Percentiles rank a stretch among this genome's conserved stretches.
Evolutionary conservation across 2,329 filamentous ascomycete genomes (phyloP).

Genomic region (Cryphonectria carpinicola): DNA sequence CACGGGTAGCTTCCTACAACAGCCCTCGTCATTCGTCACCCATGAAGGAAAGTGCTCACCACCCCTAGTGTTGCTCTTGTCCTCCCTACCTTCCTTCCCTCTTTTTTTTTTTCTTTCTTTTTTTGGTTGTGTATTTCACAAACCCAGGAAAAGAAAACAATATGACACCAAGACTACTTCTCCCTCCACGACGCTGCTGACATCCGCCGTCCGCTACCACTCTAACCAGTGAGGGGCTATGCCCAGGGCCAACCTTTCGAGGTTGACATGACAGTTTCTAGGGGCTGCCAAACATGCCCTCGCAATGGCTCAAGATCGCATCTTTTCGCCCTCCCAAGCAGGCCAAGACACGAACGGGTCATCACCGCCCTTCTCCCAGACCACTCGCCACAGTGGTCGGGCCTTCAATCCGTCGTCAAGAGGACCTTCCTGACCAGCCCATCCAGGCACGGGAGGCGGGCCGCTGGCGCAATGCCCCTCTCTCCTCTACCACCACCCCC

Average conservation of each 20-base stretch:
- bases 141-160: not conserved
- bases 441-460: not conserved
- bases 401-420: not conserved
- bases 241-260: not conserved
- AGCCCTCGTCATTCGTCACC: not conserved
- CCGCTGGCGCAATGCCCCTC: conserved; percentile 9
- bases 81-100: too few species aligned
- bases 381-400: not conserved
- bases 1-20: not conserved
- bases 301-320: not conserved
- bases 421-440: not conserved
- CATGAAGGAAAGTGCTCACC: not conserved
- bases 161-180: not conserved
- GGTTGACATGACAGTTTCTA: not conserved
- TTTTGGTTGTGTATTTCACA: not conserved
- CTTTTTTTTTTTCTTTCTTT: not conserved
- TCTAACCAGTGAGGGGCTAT: not conserved
- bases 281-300: not conserved
- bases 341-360: not conserved
- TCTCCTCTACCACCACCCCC: not conserved
- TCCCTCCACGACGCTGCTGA: not conserved
- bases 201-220: too few species aligned
- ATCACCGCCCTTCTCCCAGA: not conserved
- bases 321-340: not conserved
- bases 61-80: not conserved